Percentiles rank a stretch among this genome's conserved stretches.
Conservation (phyloP, 1,284 basidiomycete genomes). For the Boletus smithii region DNA sequence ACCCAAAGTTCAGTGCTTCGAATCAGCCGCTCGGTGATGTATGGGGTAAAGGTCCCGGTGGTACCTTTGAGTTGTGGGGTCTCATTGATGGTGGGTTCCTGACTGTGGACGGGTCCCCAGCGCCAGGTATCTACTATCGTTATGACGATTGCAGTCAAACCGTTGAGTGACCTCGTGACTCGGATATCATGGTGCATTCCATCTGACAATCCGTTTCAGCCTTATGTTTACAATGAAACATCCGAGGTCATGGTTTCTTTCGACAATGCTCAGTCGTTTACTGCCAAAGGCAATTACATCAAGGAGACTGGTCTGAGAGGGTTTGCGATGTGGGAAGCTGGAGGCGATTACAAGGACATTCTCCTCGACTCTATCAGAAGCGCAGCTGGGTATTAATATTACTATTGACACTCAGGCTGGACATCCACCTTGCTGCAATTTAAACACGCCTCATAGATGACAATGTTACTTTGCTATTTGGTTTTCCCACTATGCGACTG, state of each 20-base stretch:
- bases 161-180: conserved; percentile 27
- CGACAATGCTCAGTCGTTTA: conserved; percentile 44
- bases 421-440: too few species aligned
- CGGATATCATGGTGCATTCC: background rate
- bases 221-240: conserved; percentile 41
- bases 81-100: conserved; percentile 41
- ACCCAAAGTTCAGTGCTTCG: conserved; percentile 37
- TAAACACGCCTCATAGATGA: too few species aligned
- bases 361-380: conserved; percentile 1
- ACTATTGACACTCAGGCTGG: too few species aligned
- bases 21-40: conserved; percentile 39
- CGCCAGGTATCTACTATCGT: conserved; percentile 37
- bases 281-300: conserved; percentile 55
- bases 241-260: conserved; percentile 36
- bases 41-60: conserved; percentile 42
- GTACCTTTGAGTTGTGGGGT: conserved; percentile 41
- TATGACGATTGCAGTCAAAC: conserved; percentile 48
- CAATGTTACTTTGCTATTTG: too few species aligned
- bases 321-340: conserved; percentile 55
- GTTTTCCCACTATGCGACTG: too few species aligned
- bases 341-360: conserved; percentile 50
- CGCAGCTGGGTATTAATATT: conserved; percentile 30
- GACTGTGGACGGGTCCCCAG: conserved; percentile 36
- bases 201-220: conserved; percentile 25
- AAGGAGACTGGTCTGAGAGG: conserved; percentile 43